A percentile compares a stretch with the other conserved stretches of the same genome.
phyloP scores from a whole-genome alignment of 331 rosid genomes.

The Pyrus hybrid region DNA sequence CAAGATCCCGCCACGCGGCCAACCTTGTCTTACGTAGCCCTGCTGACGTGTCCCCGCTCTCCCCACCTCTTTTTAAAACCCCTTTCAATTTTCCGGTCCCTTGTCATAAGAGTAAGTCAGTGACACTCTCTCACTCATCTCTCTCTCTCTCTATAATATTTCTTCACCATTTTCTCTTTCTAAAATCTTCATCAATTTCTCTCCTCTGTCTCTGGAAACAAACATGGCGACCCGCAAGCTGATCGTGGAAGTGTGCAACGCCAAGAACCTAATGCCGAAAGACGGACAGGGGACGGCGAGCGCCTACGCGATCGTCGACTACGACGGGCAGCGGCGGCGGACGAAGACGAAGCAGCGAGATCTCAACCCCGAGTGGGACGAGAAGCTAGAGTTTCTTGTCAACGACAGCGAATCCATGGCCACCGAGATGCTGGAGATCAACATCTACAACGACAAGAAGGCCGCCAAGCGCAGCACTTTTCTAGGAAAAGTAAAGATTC shows the following conservation, averaged over 20 bases:
- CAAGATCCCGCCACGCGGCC: constrained; percentile 35
- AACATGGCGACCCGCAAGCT: constrained; percentile 40
- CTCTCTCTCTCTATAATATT: not conserved
- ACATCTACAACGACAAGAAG: constrained; percentile 73
- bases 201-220: not conserved
- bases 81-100: not conserved
- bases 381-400: constrained; percentile 58
- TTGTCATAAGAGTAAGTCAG: not conserved
- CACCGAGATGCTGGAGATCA: constrained; percentile 52
- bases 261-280: constrained; percentile 87
- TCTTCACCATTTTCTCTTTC: not conserved
- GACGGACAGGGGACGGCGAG: constrained; percentile 98
- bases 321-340: constrained; percentile 71
- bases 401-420: constrained; percentile 50
- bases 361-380: constrained; percentile 89
- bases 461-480: constrained; percentile 62
- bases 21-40: constrained; percentile 17
- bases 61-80: not conserved
- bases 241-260: constrained; percentile 58
- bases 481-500: constrained; percentile 70
- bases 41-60: constrained; percentile 39
- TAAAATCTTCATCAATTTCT: not conserved
- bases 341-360: constrained; percentile 66
- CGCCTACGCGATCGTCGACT: constrained; percentile 80
- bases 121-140: not conserved